Evolutionary conservation across 768 basidiomycete species (phyloP).

Genomic region (Leucogyrophana mollusca): DNA sequence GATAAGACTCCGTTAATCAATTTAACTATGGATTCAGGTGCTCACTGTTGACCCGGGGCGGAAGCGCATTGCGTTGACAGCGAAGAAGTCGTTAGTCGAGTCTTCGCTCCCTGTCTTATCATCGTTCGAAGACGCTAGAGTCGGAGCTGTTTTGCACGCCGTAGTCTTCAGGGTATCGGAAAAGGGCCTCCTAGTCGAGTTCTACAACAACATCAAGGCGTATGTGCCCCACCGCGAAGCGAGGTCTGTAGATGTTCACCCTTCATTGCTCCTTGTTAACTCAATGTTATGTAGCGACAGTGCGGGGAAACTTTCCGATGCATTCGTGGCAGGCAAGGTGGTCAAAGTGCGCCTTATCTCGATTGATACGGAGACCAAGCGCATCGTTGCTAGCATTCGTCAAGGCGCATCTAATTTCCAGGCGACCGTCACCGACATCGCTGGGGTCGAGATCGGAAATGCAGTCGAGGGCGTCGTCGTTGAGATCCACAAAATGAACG

Average conservation of each 20-base stretch:
- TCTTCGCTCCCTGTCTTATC: constrained; percentile 73
- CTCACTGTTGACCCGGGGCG: constrained; percentile 79
- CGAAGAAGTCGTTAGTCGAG: constrained; percentile 88
- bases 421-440: constrained; percentile 57
- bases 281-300: constrained; percentile 54
- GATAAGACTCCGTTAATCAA: constrained; percentile 1
- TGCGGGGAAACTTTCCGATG: constrained; percentile 50
- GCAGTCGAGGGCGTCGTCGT: constrained; percentile 67
- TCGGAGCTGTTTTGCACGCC: constrained; percentile 74
- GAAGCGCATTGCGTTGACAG: constrained; percentile 81
- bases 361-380: constrained; percentile 53
- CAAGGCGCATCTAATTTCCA: constrained; percentile 62
- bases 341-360: constrained; percentile 80
- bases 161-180: constrained; percentile 83
- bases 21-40: constrained; percentile 54
- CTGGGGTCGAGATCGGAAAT: constrained; percentile 74
- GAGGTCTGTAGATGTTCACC: constrained; percentile 48
- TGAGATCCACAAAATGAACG: constrained; percentile 85
- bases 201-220: constrained; percentile 87
- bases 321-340: constrained; percentile 79
- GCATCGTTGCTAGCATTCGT: constrained; percentile 83
- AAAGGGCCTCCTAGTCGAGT: constrained; percentile 81
- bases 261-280: neutral
- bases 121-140: constrained; percentile 60
- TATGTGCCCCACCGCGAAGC: constrained; percentile 79